Percentiles rank a stretch among this genome's conserved stretches.
These are phyloP conservation scores for Leccinum broughii DNA, from an alignment of 768 basidiomycete species.

Conservation along the genomic window DNA sequence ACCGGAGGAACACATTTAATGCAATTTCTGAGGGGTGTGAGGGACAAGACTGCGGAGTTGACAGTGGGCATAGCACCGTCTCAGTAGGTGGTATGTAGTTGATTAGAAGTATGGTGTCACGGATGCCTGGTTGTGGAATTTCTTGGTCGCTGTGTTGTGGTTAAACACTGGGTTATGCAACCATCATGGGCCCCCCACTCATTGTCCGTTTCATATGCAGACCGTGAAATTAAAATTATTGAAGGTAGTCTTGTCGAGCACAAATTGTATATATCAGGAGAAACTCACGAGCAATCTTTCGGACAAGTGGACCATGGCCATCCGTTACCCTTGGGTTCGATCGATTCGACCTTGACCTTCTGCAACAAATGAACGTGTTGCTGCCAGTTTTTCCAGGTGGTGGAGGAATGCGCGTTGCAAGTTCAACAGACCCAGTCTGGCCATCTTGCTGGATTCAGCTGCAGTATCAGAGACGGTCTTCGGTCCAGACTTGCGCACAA, in stretches of 20 bases:
- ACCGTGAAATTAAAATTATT: constrained; percentile 26
- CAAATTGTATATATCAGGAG: not conserved
- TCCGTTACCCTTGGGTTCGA: constrained; percentile 52
- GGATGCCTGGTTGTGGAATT: too few relatives aligned
- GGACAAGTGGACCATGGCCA: constrained; percentile 85
- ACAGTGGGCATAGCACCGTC: constrained; percentile 13
- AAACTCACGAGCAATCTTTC: constrained; percentile 64
- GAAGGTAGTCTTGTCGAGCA: constrained; percentile 1
- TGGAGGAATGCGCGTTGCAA: constrained; percentile 82
- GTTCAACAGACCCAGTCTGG: constrained; percentile 67
- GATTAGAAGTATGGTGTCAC: not conserved
- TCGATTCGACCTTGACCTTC: constrained; percentile 70
- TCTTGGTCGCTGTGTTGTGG: not conserved
- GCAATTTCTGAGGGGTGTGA: constrained; percentile 70
- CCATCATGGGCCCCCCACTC: too few relatives aligned
- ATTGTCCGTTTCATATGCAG: too few relatives aligned
- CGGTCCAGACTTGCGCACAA: not conserved
- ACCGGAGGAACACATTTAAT: constrained; percentile 62
- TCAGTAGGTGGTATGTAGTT: not conserved
- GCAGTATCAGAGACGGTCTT: constrained; percentile 13
- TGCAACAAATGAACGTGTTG: constrained; percentile 66
- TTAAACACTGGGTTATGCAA: not conserved
- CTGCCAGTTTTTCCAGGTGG: constrained; percentile 47
- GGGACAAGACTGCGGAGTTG: constrained; percentile 63
- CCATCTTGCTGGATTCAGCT: constrained; percentile 53